A percentile compares a stretch with the other conserved stretches of the same genome.
These are phyloP conservation scores for Aspergillus costaricaensis DNA, from an alignment of 2,329 filamentous ascomycete species.

Conservation along the genomic window DNA sequence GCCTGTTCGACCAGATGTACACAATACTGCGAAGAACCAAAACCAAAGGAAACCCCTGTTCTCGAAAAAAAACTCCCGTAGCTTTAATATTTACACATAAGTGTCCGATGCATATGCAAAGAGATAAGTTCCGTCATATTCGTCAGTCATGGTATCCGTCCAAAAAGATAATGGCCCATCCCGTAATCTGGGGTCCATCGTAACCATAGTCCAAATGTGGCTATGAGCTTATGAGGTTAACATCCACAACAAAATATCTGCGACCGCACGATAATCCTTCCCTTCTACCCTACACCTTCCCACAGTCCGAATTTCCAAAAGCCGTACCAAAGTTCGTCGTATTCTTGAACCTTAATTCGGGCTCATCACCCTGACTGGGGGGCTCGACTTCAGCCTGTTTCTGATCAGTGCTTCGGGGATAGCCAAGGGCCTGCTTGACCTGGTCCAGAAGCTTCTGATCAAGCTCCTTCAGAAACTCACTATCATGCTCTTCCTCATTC, in stretches of 20 bases:
- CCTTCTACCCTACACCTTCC: constrained; percentile 15
- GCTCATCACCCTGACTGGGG: constrained; percentile 31
- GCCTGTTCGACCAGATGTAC: background rate
- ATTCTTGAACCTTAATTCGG: constrained; percentile 47
- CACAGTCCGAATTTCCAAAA: constrained; percentile 38
- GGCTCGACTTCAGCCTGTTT: constrained; percentile 28
- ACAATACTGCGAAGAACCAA: background rate
- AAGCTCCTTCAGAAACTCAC: constrained; percentile 44
- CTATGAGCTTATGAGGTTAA: background rate
- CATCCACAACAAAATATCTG: background rate
- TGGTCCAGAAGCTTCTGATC: constrained; percentile 47
- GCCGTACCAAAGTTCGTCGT: constrained; percentile 52
- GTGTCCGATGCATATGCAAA: constrained; percentile 5
- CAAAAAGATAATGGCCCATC: constrained; percentile 4
- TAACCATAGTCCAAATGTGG: background rate
- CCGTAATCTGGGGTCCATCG: background rate
- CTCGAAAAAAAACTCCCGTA: background rate
- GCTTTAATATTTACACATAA: constrained; percentile 13
- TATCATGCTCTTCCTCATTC: constrained; percentile 44
- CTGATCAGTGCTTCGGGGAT: constrained; percentile 21
- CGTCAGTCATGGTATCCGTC: constrained; percentile 18
- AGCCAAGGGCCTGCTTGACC: constrained; percentile 36
- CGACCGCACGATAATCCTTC: background rate
- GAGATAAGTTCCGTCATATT: constrained; percentile 13
- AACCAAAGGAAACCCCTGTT: background rate